Percentiles rank a stretch among this genome's conserved stretches.
phyloP scores from a whole-genome alignment of 352 stramenopile species.

The Phytopythium chamaehyphon region DNA sequence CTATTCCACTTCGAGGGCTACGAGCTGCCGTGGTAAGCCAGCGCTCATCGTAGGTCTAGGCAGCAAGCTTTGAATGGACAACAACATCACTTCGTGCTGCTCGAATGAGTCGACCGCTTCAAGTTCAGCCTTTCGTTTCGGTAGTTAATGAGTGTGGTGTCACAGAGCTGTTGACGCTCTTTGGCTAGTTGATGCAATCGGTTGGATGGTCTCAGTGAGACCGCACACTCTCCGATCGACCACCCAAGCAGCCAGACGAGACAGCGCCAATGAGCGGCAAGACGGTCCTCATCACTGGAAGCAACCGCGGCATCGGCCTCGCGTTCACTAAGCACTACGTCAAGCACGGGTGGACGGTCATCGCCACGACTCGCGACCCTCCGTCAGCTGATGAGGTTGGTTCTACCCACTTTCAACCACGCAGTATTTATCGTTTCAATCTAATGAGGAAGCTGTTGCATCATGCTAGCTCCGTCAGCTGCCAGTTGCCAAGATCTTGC shows the following conservation, averaged over 20 bases:
- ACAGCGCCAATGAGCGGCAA: slow-evolving; percentile 21
- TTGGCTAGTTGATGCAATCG: background rate
- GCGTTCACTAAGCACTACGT: slow-evolving; percentile 38
- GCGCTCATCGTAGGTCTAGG: background rate
- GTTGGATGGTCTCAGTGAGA: no score
- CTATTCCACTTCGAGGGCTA: slow-evolving; percentile 35
- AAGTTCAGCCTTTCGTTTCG: background rate
- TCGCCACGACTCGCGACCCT: slow-evolving; percentile 23
- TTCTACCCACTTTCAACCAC: no score
- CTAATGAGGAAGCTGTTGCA: no score
- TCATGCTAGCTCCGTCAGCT: slow-evolving; percentile 19
- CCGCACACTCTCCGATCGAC: no score
- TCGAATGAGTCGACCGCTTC: no score
- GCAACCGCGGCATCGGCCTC: slow-evolving; percentile 36
- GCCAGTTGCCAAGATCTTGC: slow-evolving; percentile 19
- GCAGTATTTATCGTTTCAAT: no score
- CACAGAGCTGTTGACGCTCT: slow-evolving; percentile 1
- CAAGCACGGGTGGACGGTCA: slow-evolving; percentile 45
- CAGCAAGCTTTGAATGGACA: no score
- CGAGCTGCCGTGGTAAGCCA: slow-evolving; percentile 34
- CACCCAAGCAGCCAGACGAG: no score
- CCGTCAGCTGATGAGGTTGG: slow-evolving; percentile 3
- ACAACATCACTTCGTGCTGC: no score
- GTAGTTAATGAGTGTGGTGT: background rate
- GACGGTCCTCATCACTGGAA: slow-evolving; percentile 45